phyloP scores from a whole-genome alignment of 2,329 filamentous ascomycete genomes.

The Penicillium decumbens region DNA sequence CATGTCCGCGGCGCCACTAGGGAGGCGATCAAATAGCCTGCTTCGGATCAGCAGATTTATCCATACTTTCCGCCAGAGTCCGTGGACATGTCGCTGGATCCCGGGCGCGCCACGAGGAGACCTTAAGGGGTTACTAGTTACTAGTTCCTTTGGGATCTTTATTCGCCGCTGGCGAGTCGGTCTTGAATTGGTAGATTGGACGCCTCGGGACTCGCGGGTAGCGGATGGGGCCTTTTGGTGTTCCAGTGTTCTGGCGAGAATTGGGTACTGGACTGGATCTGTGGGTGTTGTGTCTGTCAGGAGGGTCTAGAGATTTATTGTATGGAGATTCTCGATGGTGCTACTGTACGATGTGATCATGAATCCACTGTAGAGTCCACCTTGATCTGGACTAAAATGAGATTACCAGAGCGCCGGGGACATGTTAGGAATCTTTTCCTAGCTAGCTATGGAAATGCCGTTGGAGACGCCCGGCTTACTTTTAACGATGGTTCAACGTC shows the following conservation, averaged over 20 bases:
- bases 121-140: too few relatives aligned
- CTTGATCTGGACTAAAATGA: background rate
- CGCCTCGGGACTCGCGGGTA: background rate
- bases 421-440: background rate
- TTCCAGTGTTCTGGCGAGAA: slow-evolving; percentile 11
- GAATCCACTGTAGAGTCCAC: background rate
- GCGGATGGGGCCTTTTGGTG: slow-evolving; percentile 10
- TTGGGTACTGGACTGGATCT: slow-evolving; percentile 10
- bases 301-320: slow-evolving; percentile 3
- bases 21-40: background rate
- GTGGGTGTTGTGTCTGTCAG: slow-evolving; percentile 5
- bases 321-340: background rate
- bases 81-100: background rate
- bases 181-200: background rate
- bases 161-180: background rate
- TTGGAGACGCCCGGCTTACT: slow-evolving; percentile 1
- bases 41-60: background rate
- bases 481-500: slow-evolving; percentile 17
- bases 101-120: slow-evolving; percentile 7
- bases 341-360: slow-evolving; percentile 7
- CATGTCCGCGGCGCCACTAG: slow-evolving; percentile 14
- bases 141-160: slow-evolving; percentile 6
- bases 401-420: background rate
- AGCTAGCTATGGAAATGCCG: background rate
- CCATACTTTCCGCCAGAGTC: slow-evolving; percentile 1